These are phyloP conservation scores for Ascochyta rabiei DNA, from an alignment of 2,329 filamentous ascomycete species.

Conservation along the genomic window DNA sequence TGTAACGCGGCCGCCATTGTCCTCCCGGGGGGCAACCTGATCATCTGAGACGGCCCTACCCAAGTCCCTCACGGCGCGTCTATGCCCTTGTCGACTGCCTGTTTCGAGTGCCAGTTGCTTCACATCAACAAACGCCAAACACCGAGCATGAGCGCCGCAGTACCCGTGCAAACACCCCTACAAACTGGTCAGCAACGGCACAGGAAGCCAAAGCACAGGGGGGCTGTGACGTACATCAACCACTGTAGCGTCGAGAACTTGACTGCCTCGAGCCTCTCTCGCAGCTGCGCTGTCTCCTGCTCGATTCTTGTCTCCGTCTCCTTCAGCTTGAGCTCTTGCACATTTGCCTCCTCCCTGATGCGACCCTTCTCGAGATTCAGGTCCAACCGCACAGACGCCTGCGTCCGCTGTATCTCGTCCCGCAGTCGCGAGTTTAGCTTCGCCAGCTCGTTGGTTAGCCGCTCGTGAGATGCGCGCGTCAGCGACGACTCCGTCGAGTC, in stretches of 20 bases:
- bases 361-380: slow-evolving; percentile 95
- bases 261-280: slow-evolving; percentile 93
- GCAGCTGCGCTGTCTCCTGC: slow-evolving; percentile 88
- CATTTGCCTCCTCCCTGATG: slow-evolving; percentile 93
- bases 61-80: background rate
- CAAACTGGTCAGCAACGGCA: slow-evolving; percentile 30
- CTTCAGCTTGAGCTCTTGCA: slow-evolving; percentile 97
- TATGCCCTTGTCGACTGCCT: background rate
- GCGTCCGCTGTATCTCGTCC: slow-evolving; percentile 92
- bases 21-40: slow-evolving; percentile 7
- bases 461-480: slow-evolving; percentile 88
- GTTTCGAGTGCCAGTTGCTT: slow-evolving; percentile 20
- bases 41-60: slow-evolving; percentile 12
- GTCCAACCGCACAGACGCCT: slow-evolving; percentile 89
- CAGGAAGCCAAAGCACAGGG: background rate
- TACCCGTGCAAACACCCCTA: slow-evolving; percentile 70
- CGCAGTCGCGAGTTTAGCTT: slow-evolving; percentile 88
- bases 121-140: slow-evolving; percentile 71
- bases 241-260: slow-evolving; percentile 98
- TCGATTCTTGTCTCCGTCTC: slow-evolving; percentile 99
- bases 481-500: slow-evolving; percentile 90
- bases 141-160: slow-evolving; percentile 69
- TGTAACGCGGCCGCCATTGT: slow-evolving; percentile 11
- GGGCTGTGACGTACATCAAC: slow-evolving; percentile 76
- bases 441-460: slow-evolving; percentile 90